Conservation (phyloP, 805 yeast species). For the Yamadazyma insecticola region DNA sequence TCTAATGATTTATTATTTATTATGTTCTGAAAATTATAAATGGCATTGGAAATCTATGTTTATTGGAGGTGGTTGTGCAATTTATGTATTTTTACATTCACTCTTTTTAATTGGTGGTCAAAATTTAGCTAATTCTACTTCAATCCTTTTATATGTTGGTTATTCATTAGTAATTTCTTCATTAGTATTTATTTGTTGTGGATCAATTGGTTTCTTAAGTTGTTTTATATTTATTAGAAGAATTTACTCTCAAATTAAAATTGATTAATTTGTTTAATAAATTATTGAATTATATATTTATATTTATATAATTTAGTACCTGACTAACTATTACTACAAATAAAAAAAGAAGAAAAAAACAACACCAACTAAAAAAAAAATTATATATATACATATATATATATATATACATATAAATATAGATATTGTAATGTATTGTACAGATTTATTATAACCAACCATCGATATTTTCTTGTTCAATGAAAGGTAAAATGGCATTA, state of each 20-base stretch:
- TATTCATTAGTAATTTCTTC: conserved; percentile 71
- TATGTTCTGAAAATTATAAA: conserved; percentile 87
- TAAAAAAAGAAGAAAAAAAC: neutral
- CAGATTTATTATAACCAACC: conserved; percentile 37
- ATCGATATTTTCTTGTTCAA: conserved; percentile 26
- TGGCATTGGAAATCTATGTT: conserved; percentile 97
- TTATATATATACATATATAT: neutral
- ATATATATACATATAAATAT: neutral
- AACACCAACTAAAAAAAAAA: neutral
- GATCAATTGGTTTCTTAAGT: conserved; percentile 79
- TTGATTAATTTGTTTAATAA: no score
- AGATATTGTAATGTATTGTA: no score
- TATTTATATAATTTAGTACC: no score
- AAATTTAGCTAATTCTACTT: conserved; percentile 63
- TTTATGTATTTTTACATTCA: conserved; percentile 82
- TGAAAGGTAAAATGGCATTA: conserved; percentile 19
- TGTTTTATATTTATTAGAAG: conserved; percentile 68
- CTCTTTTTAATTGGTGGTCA: conserved; percentile 65
- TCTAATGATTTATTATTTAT: conserved; percentile 73
- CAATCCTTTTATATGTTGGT: conserved; percentile 76
- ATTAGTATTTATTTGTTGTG: conserved; percentile 76
- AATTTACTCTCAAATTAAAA: conserved; percentile 81
- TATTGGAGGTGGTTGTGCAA: conserved; percentile 84
- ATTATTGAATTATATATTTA: neutral
- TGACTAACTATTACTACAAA: neutral